Percentiles rank a stretch among this genome's conserved stretches.
Conservation (phyloP, 2,329 filamentous ascomycete species). For the Davidsoniella virescens region DNA sequence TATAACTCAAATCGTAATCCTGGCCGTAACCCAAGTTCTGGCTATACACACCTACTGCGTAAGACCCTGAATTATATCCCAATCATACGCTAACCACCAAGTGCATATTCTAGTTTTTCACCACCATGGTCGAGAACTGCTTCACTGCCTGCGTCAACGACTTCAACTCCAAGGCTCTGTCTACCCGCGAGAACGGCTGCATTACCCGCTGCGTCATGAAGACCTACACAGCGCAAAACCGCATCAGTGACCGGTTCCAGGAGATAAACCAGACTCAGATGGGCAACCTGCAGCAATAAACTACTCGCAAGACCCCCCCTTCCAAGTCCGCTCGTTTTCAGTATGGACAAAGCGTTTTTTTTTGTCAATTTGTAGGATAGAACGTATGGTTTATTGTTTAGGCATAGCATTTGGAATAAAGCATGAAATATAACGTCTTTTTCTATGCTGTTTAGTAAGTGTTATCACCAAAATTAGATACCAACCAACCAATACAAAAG, state of each 20-base stretch:
- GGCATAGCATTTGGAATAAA: no score
- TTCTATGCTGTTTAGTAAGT: no score
- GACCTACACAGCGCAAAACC: constrained; percentile 80
- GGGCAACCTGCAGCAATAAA: constrained; percentile 25
- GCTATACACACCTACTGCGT: no score
- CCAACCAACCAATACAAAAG: no score
- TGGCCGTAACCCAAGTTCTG: no score
- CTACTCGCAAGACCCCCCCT: neutral
- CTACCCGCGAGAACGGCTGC: constrained; percentile 76
- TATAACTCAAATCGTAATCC: no score
- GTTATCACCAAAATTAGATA: no score
- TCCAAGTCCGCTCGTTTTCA: neutral
- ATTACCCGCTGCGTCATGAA: constrained; percentile 92
- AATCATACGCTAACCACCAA: neutral
- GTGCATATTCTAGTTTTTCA: constrained; percentile 32
- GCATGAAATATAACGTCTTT: no score
- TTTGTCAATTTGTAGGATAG: no score
- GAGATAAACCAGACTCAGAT: constrained; percentile 49
- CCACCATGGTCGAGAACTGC: constrained; percentile 67
- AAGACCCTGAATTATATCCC: no score
- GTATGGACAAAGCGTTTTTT: neutral
- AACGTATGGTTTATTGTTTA: no score
- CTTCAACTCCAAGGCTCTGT: constrained; percentile 93
- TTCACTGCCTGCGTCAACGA: constrained; percentile 96
- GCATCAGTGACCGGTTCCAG: constrained; percentile 79